Conservation (phyloP, 1,284 basidiomycete genomes). For the Sanguinoderma infundibulare region DNA sequence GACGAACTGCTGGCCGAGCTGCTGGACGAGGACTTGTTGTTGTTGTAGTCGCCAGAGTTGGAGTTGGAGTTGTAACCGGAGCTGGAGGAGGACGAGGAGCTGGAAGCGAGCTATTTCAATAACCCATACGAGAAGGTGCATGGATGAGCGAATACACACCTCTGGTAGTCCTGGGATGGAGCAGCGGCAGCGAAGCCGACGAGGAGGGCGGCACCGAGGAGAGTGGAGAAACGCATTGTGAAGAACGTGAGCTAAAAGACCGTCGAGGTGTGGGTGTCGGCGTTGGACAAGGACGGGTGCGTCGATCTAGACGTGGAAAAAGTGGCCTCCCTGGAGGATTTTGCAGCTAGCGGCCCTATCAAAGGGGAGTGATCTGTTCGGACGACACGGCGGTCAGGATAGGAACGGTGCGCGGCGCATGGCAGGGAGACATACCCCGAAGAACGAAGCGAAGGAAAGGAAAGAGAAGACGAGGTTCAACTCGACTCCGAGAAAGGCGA, state of each 20-base stretch:
- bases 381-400: slow-evolving; percentile 1
- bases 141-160: not conserved
- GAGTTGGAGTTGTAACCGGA: not conserved
- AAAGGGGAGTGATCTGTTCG: slow-evolving; percentile 68
- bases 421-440: slow-evolving; percentile 38
- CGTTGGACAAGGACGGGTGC: slow-evolving; percentile 37
- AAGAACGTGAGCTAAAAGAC: slow-evolving; percentile 41
- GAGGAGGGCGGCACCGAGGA: slow-evolving; percentile 57
- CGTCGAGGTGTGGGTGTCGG: slow-evolving; percentile 53
- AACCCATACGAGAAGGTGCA: too few species aligned
- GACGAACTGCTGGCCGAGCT: not conserved
- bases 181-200: slow-evolving; percentile 54
- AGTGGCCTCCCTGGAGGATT: slow-evolving; percentile 63
- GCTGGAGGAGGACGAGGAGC: slow-evolving; percentile 1
- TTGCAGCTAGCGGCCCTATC: slow-evolving; percentile 61
- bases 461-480: slow-evolving; percentile 59
- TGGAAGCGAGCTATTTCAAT: not conserved
- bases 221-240: slow-evolving; percentile 60
- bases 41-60: not conserved
- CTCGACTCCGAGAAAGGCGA: slow-evolving; percentile 56
- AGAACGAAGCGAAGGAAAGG: slow-evolving; percentile 51
- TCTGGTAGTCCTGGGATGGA: slow-evolving; percentile 39
- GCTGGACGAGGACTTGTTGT: not conserved
- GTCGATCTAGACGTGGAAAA: slow-evolving; percentile 37
- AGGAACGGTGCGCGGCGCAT: slow-evolving; percentile 16